phyloP scores from a whole-genome alignment of 192 early-diverging fungal species.

The Linderina pennispora region DNA sequence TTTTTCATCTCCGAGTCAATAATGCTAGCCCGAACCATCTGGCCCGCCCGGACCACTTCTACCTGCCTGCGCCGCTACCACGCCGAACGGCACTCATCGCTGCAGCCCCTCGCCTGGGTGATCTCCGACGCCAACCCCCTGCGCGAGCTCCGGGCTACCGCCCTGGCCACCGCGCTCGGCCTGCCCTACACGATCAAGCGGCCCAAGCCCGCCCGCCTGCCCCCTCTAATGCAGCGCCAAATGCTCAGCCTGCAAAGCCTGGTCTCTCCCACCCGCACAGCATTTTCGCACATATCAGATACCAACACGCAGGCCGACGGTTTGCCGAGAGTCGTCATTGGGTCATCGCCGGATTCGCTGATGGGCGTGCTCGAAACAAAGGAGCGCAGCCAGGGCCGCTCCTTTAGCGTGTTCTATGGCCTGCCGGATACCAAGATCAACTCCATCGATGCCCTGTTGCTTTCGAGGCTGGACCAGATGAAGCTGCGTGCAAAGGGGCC shows the following conservation, averaged over 20 bases:
- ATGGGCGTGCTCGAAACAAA: slow-evolving; percentile 29
- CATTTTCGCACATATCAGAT: slow-evolving; percentile 4
- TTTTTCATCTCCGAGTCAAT: too few relatives aligned
- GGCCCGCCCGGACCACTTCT: too few relatives aligned
- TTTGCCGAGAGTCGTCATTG: slow-evolving; percentile 32
- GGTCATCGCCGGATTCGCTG: slow-evolving; percentile 13
- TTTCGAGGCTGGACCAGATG: slow-evolving; percentile 40
- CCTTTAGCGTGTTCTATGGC: slow-evolving; percentile 22
- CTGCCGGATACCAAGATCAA: slow-evolving; percentile 18
- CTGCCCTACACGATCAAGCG: slow-evolving; percentile 17
- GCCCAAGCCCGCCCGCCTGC: background rate
- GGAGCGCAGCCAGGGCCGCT: slow-evolving; percentile 4
- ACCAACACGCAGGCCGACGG: background rate
- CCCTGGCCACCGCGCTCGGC: slow-evolving; percentile 17
- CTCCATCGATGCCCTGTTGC: slow-evolving; percentile 26
- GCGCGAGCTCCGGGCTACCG: slow-evolving; percentile 8
- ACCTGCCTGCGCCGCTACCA: slow-evolving; percentile 6
- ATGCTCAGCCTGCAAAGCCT: slow-evolving; percentile 5
- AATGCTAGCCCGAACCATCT: too few relatives aligned
- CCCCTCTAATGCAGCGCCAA: background rate
- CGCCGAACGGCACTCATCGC: slow-evolving; percentile 34
- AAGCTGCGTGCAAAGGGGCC: slow-evolving; percentile 25
- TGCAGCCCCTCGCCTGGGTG: slow-evolving; percentile 30
- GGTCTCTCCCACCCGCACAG: background rate
- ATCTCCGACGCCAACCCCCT: slow-evolving; percentile 11